A percentile compares a stretch with the other conserved stretches of the same genome.
Conservation (phyloP, 176 grass and related monocot genomes). For the Olyra latifolia region DNA sequence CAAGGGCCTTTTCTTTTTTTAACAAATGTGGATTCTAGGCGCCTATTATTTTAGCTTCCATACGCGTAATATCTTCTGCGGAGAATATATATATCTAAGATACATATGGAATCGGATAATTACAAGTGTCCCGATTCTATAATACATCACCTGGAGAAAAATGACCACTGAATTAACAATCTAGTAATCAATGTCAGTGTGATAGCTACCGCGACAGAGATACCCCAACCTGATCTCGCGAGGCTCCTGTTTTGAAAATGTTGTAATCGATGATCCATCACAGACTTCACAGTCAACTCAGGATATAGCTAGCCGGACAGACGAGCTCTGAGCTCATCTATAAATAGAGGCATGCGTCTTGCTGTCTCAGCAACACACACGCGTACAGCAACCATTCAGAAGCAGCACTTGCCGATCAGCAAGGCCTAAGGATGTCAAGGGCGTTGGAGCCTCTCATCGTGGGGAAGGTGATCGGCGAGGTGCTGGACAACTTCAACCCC, state of each 20-base stretch:
- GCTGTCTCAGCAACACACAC: slow-evolving; percentile 30
- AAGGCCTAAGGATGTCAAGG: slow-evolving; percentile 54
- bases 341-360: slow-evolving; percentile 48
- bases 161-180: slow-evolving; percentile 14
- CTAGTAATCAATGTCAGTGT: slow-evolving; percentile 18
- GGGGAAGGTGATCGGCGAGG: slow-evolving; percentile 87
- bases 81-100: slow-evolving; percentile 47
- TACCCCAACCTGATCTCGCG: slow-evolving; percentile 22
- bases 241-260: slow-evolving; percentile 30
- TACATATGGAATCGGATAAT: slow-evolving; percentile 30
- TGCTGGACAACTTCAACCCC: slow-evolving; percentile 72
- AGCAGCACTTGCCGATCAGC: neutral
- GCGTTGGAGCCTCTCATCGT: slow-evolving; percentile 66
- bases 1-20: slow-evolving; percentile 42
- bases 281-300: slow-evolving; percentile 16
- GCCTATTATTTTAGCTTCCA: slow-evolving; percentile 7
- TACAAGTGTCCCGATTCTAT: slow-evolving; percentile 29
- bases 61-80: slow-evolving; percentile 21
- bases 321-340: slow-evolving; percentile 34
- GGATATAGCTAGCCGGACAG: slow-evolving; percentile 31
- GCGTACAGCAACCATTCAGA: neutral
- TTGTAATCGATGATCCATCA: slow-evolving; percentile 32
- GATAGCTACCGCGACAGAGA: slow-evolving; percentile 6
- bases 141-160: slow-evolving; percentile 20
- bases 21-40: slow-evolving; percentile 46